Evolutionary conservation across 2,329 filamentous ascomycete species (phyloP), one percentile per base, ranked within the genome.

Genomic region (Rugonectria rugulosa): DNA sequence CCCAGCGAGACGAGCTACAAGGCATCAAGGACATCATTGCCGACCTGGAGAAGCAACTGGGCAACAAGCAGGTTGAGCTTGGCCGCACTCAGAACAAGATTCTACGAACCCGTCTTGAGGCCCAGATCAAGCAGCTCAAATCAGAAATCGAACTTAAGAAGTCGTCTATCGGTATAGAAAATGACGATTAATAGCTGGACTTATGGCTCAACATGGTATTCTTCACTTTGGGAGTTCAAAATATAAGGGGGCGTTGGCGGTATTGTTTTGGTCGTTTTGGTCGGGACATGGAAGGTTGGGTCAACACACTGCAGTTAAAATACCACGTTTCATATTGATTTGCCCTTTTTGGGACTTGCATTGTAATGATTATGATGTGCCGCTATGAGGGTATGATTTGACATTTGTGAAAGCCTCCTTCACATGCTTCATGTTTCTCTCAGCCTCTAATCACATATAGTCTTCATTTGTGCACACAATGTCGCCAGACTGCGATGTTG

Each of bases 21-120:
- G 81, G 82, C 57, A 79, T 84, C 58, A 79, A 80, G 62, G 81
- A 81, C 62, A 82, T 85, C 60, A 80, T 85, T 46, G 73, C 77
- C 43, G 77, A 81, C 46, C 75, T 86, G 54, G 76, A 82, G 68
- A 81, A 77, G 66, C 75, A 81, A 64, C 76, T 85, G 15, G 73
- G 75, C 31, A 70, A 71, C 29, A 74, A 79, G 49, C 74, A 81
- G 62, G 72, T 70, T 5, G 77, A 82, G 61, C 71, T 81, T 43
- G 72, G 73, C 15, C 73, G 70, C 34, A 77, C 77, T 21, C 69
- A 68, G 4, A 81, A 80, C 64, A 74, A 75, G 54, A 80, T 86
- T 53, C 69, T 86, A 54, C 74, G 75, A 56, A 77, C 75, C 53
- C 78, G 83, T 21, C 70, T 86, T 15, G 76, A 81, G 60, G 72